A percentile compares a stretch with the other conserved stretches of the same genome.
Conservation (phyloP, 805 yeast genomes). For the Myxozyma sirexii region DNA sequence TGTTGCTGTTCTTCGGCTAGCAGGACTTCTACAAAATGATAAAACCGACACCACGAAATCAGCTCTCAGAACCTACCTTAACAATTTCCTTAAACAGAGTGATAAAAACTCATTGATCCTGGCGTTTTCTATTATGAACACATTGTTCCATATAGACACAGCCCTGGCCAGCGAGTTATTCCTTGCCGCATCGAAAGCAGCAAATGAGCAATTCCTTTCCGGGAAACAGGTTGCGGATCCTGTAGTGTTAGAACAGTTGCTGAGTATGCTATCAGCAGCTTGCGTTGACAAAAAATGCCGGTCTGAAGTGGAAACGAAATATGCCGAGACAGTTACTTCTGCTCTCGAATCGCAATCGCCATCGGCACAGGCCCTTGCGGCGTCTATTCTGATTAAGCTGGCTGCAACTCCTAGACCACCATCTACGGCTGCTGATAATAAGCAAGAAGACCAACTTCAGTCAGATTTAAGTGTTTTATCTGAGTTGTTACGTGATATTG, state of each 20-base stretch:
- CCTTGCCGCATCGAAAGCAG: conserved; percentile 29
- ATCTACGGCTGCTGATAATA: conserved; percentile 24
- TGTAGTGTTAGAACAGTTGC: conserved; percentile 35
- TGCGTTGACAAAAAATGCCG: conserved; percentile 42
- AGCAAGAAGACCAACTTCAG: conserved; percentile 24
- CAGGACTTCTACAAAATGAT: conserved; percentile 17
- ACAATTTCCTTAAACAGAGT: conserved; percentile 11
- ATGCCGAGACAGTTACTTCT: conserved; percentile 33
- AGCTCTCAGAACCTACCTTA: conserved; percentile 7
- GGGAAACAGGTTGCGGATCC: conserved; percentile 29
- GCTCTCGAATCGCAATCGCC: conserved; percentile 35
- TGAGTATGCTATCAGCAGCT: conserved; percentile 43
- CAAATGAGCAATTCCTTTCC: conserved; percentile 20
- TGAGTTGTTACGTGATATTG: conserved; percentile 37
- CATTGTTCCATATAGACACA: conserved; percentile 39
- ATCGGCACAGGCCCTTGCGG: conserved; percentile 39
- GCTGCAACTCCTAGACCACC: conserved; percentile 38
- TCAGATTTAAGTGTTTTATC: conserved; percentile 39
- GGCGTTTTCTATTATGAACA: conserved; percentile 39
- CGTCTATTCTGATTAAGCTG: conserved; percentile 42
- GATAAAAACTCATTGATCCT: conserved; percentile 21
- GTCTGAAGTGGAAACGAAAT: conserved; percentile 36
- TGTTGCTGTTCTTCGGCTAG: conserved; percentile 22
- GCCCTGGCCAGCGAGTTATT: conserved; percentile 38
- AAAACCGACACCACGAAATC: not conserved